Percentiles rank a stretch among this genome's conserved stretches.
These are phyloP conservation scores for Crinitomyces ghanaensis DNA, from an alignment of 805 yeast species.

Conservation along the genomic window DNA sequence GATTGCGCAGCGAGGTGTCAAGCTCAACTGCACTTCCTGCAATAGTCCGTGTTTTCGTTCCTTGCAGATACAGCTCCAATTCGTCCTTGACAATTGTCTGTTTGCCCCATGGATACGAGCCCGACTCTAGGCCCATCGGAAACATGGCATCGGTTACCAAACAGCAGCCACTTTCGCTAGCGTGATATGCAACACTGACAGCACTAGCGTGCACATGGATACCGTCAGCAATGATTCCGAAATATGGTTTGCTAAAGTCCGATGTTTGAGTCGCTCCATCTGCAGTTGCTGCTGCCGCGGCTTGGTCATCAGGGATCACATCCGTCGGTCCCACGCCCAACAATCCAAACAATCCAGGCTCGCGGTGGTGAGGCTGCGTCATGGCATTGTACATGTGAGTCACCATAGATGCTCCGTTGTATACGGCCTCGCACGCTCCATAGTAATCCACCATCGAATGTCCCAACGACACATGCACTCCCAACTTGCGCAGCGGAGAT, in stretches of 20 bases:
- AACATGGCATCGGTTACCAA: constrained; percentile 51
- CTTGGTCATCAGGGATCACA: constrained; percentile 1
- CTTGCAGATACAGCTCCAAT: constrained; percentile 35
- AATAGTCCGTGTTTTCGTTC: constrained; percentile 44
- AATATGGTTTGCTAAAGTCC: constrained; percentile 32
- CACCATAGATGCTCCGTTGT: constrained; percentile 46
- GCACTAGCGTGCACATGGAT: constrained; percentile 48
- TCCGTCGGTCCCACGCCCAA: constrained; percentile 25
- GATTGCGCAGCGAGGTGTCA: constrained; percentile 39
- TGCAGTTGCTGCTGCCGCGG: too few species aligned
- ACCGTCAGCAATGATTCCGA: constrained; percentile 47
- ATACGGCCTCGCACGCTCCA: constrained; percentile 32
- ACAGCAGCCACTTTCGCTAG: constrained; percentile 42
- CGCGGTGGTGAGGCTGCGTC: constrained; percentile 49
- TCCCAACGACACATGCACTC: constrained; percentile 35
- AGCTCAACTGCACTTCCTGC: constrained; percentile 54
- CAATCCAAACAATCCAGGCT: constrained; percentile 45
- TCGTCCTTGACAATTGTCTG: constrained; percentile 39
- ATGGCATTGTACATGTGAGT: constrained; percentile 53
- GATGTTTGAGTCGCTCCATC: constrained; percentile 1
- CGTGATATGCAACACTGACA: constrained; percentile 37
- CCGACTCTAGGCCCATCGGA: constrained; percentile 45
- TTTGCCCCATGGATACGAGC: constrained; percentile 41
- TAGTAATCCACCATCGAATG: constrained; percentile 33
- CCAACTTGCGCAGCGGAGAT: constrained; percentile 26